phyloP scores from a whole-genome alignment of 495 filamentous ascomycete species.

The Eremomyces bilateralis region DNA sequence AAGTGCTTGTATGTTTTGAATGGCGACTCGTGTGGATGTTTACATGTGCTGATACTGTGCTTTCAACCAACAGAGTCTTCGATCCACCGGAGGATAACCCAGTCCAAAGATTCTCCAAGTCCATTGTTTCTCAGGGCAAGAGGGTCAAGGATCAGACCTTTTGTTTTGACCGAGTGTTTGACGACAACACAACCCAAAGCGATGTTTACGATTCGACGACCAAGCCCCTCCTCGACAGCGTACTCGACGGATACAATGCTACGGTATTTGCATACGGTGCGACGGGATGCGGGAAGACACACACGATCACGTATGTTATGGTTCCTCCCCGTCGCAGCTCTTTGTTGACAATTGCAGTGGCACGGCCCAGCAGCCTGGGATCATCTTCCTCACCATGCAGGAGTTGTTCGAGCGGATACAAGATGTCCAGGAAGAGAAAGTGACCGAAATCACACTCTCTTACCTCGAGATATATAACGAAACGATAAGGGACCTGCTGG shows the following conservation, averaged over 20 bases:
- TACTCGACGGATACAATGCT: conserved; percentile 94
- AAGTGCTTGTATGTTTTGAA: conserved; percentile 88
- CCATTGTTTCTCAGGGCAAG: conserved; percentile 66
- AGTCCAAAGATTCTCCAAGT: conserved; percentile 72
- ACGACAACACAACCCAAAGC: conserved; percentile 79
- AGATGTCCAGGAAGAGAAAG: conserved; percentile 67
- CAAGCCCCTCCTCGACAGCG: conserved; percentile 69
- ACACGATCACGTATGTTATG: conserved; percentile 48
- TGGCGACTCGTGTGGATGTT: no score
- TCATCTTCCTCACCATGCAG: conserved; percentile 98
- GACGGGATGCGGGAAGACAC: conserved; percentile 94
- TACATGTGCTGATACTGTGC: no score
- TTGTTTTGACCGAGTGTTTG: conserved; percentile 89
- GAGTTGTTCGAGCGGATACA: conserved; percentile 88
- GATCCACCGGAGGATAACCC: conserved; percentile 94
- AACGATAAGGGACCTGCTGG: conserved; percentile 85
- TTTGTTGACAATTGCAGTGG: conserved; percentile 28
- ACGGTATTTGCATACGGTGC: conserved; percentile 98
- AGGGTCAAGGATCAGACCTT: conserved; percentile 97
- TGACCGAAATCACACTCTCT: conserved; percentile 75
- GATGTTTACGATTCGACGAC: conserved; percentile 96
- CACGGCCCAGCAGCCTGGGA: conserved; percentile 79
- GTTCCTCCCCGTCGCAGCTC: not conserved
- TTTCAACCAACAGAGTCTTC: conserved; percentile 46
- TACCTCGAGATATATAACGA: conserved; percentile 99